phyloP scores from a whole-genome alignment of 176 grass and related monocot species.

The Canna indica region DNA sequence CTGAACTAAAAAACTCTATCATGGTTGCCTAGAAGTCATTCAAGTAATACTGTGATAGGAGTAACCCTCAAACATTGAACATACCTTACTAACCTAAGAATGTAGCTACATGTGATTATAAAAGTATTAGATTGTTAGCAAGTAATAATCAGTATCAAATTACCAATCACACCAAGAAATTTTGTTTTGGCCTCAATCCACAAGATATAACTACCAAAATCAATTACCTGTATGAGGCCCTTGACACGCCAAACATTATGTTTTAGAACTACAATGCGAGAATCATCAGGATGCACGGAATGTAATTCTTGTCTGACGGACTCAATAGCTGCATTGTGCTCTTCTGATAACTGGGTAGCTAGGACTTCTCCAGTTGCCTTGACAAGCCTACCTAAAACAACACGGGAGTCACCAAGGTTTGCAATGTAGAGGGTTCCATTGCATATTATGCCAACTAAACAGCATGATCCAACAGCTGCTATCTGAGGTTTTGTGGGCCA shows the following conservation, averaged over 20 bases:
- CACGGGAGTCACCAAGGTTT: neutral
- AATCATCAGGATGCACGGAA: constrained; percentile 1
- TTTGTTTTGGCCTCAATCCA: no score
- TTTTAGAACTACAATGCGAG: neutral
- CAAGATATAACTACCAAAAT: neutral
- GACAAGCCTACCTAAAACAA: neutral
- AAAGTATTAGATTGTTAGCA: no score
- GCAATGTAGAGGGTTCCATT: neutral
- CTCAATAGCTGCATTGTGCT: constrained; percentile 2
- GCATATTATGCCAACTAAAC: neutral
- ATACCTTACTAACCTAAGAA: no score
- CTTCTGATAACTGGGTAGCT: constrained; percentile 6
- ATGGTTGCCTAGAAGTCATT: no score
- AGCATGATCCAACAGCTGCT: constrained; percentile 4
- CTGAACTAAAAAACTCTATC: no score
- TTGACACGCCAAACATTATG: constrained; percentile 11
- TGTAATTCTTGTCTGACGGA: constrained; percentile 4
- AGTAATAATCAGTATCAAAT: no score
- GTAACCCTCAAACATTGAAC: no score
- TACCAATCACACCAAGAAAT: no score
- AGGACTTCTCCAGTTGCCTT: constrained; percentile 1
- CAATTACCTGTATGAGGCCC: neutral
- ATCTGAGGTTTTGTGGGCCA: constrained; percentile 4
- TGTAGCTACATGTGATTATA: no score
- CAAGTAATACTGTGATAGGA: no score